Percentiles rank a stretch among this genome's conserved stretches.
Conservation (phyloP, 805 yeast species). For the Myxozyma sirexii region DNA sequence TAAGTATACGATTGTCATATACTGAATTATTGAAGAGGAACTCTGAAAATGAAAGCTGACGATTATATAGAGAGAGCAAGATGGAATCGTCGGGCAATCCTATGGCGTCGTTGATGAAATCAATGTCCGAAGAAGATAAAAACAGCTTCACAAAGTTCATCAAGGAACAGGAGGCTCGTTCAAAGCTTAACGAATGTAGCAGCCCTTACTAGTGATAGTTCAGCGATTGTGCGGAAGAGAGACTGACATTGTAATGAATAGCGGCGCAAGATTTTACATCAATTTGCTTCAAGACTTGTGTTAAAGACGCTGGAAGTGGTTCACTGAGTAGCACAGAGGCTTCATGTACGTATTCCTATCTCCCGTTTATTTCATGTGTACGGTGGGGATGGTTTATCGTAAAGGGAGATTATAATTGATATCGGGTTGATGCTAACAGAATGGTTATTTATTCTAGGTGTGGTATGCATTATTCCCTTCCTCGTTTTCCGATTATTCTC, state of each 20-base stretch:
- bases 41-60: too few relatives aligned
- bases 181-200: not conserved
- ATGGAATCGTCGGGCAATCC: too few relatives aligned
- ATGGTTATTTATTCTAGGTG: not conserved
- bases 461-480: not conserved
- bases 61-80: too few relatives aligned
- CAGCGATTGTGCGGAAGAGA: not conserved
- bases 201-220: too few relatives aligned
- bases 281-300: constrained; percentile 86
- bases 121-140: not conserved
- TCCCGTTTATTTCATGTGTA: too few relatives aligned
- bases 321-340: constrained; percentile 63
- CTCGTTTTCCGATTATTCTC: too few relatives aligned
- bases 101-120: not conserved
- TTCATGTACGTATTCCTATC: constrained; percentile 51
- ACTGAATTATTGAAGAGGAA: too few relatives aligned
- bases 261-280: constrained; percentile 87
- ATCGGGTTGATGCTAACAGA: too few relatives aligned
- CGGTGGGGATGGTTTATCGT: too few relatives aligned
- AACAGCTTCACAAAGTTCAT: not conserved
- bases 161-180: not conserved
- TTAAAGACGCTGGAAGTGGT: constrained; percentile 46
- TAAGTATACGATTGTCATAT: too few relatives aligned
- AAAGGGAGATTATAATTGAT: too few relatives aligned
- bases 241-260: not conserved